phyloP scores from a whole-genome alignment of 2,329 filamentous ascomycete genomes.

The Bipolaris cookei region DNA sequence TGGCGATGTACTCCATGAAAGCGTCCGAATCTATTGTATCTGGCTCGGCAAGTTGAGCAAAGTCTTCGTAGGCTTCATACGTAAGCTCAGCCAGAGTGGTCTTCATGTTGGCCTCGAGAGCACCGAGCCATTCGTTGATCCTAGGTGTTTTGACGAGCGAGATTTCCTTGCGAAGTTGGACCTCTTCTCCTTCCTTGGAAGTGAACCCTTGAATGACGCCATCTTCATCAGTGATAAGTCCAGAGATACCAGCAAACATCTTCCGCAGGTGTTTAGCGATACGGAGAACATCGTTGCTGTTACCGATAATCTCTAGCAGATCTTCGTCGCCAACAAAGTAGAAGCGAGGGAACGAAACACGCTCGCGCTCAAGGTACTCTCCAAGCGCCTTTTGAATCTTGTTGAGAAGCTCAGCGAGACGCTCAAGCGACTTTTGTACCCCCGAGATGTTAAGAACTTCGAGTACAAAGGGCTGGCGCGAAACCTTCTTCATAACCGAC shows the following conservation, averaged over 20 bases:
- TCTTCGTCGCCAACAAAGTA: conserved; percentile 99
- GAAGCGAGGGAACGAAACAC: conserved; percentile 96
- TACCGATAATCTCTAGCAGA: conserved; percentile 97
- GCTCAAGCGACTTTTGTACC: conserved; percentile 93
- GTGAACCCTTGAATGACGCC: conserved; percentile 88
- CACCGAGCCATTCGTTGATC: conserved; percentile 98
- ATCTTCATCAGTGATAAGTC: conserved; percentile 89
- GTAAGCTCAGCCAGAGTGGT: conserved; percentile 88
- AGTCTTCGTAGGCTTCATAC: conserved; percentile 82
- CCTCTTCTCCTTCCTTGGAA: conserved; percentile 92
- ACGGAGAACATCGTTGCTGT: conserved; percentile 94
- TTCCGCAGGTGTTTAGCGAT: conserved; percentile 99
- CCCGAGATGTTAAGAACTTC: conserved; percentile 96
- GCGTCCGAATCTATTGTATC: conserved; percentile 71
- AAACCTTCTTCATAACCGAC: conserved; percentile 99
- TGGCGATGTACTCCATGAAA: conserved; percentile 79
- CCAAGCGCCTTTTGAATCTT: conserved; percentile 99
- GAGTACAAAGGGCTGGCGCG: conserved; percentile 92
- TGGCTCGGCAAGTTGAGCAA: conserved; percentile 76
- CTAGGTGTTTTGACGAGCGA: conserved; percentile 91
- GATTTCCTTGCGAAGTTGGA: conserved; percentile 87
- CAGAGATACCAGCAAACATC: conserved; percentile 97
- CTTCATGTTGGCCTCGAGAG: conserved; percentile 93
- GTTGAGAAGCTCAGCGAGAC: conserved; percentile 93
- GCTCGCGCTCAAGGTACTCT: conserved; percentile 97